Base-by-base conservation (phyloP, 495 filamentous ascomycete genomes). In the Immersiella caudata region DNA sequence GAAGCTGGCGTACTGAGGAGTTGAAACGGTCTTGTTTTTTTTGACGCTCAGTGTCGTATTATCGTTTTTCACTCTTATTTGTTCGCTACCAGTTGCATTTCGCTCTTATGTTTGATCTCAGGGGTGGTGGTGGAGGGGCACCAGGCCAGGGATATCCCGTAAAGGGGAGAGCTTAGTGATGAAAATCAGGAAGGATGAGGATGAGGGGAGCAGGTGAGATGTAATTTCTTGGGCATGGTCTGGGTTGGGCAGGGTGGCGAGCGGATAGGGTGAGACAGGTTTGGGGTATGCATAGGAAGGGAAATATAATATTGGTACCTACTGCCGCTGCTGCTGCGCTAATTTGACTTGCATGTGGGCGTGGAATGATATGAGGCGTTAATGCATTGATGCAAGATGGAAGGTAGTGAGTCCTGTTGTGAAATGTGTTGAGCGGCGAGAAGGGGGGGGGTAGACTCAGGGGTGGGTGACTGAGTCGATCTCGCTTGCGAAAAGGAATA, bases 21-120 rank as follows among this genome's bases (percentile, higher is more conserved):
- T 57, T 65, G 51, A 46, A 57, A 55, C 18, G 52, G 63, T 50
- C 60, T 62, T 51, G 56, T 49, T 24, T 11, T 66, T n/a, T n/a
- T 36, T 18, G 18, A 50, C 22, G 29, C n/a, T 35, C 21, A 6
- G 9, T 61, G 27, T 57, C n/a, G 20, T 33, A 33, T 40, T 25
- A 22, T 27, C 27, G 22, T 49, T 57, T 58, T 51, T 20, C 49
- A 22, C 21, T 29, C 26, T 33, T 63, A n/a, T 24, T 50, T 26
- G 25, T 25, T 27, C 21, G 22, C 29, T 50, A n/a, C 46, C 22
- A 16, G 20, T 46, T 24, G 29, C 35, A 20, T 55, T 6, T 35
- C 25, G 26, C 33, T 18, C 21, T 6, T 49, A 51, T 24, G 29
- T n/a, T 21, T 60, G 46, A 12, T 21, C n/a, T 22, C 22, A 35